Conservation (phyloP, 2,329 filamentous ascomycete species). For the Emydomyces testavorans region DNA sequence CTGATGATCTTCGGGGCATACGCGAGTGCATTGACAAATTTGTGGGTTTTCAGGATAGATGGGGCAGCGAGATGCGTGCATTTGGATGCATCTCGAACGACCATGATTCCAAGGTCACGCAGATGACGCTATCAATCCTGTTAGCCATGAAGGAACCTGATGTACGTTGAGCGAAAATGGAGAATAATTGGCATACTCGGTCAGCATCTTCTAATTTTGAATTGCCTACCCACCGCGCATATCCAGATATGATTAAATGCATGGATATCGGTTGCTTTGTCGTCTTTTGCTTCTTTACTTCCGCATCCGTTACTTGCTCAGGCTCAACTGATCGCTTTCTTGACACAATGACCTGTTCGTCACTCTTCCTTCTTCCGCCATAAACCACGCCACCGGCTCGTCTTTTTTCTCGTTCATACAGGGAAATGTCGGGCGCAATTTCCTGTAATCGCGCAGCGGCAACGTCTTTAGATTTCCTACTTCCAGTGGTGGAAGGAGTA, state of each 20-base stretch:
- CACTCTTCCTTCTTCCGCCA: constrained; percentile 41
- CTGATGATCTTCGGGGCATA: constrained; percentile 66
- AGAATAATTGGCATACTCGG: constrained; percentile 47
- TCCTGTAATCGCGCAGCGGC: constrained; percentile 66
- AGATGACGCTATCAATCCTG: constrained; percentile 53
- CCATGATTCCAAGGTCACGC: constrained; percentile 67
- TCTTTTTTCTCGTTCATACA: constrained; percentile 91
- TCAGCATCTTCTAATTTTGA: constrained; percentile 65
- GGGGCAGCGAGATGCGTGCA: constrained; percentile 85
- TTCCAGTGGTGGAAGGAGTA: constrained; percentile 63
- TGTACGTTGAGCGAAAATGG: constrained; percentile 14
- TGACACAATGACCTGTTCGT: constrained; percentile 24
- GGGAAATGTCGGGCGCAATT: constrained; percentile 69
- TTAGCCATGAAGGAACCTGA: background rate
- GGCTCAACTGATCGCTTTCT: constrained; percentile 37
- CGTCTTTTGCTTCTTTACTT: constrained; percentile 52
- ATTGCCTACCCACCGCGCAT: constrained; percentile 67
- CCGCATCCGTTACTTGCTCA: constrained; percentile 39
- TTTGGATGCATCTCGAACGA: constrained; percentile 61
- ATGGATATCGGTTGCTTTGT: constrained; percentile 55
- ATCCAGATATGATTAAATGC: constrained; percentile 72
- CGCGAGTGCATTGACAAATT: constrained; percentile 82
- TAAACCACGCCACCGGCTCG: constrained; percentile 56
- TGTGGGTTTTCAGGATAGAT: constrained; percentile 74
- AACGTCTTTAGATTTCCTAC: constrained; percentile 77